Evolutionary conservation across 2,329 filamentous ascomycete genomes (phyloP).

Genomic region (Colletotrichum brevisporum): DNA sequence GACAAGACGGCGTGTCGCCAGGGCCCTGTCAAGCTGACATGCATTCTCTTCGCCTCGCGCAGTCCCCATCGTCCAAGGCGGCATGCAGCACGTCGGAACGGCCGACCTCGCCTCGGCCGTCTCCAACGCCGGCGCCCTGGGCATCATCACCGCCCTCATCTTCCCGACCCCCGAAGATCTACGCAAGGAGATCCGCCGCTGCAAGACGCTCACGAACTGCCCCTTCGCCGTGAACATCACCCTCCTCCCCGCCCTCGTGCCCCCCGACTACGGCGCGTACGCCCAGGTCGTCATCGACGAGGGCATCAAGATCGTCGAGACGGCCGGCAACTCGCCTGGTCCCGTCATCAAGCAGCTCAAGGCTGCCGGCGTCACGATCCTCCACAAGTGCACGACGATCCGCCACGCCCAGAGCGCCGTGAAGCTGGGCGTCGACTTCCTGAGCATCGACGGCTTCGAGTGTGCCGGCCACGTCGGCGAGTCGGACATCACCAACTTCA

Average conservation of each 20-base stretch:
- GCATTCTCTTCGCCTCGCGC: conserved; percentile 17
- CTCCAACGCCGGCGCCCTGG: conserved; percentile 85
- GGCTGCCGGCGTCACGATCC: conserved; percentile 79
- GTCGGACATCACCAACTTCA: conserved; percentile 90
- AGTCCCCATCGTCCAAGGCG: conserved; percentile 88
- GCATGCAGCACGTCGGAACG: conserved; percentile 90
- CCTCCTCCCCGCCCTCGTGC: conserved; percentile 88
- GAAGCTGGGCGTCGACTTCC: conserved; percentile 95
- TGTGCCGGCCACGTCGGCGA: conserved; percentile 93
- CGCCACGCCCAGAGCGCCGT: conserved; percentile 91
- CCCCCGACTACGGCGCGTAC: conserved; percentile 93
- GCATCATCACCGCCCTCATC: conserved; percentile 89
- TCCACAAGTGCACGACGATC: conserved; percentile 99
- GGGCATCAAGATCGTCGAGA: conserved; percentile 92
- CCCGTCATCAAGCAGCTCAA: conserved; percentile 93
- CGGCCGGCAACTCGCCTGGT: conserved; percentile 88
- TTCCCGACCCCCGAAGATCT: conserved; percentile 93
- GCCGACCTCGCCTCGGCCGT: conserved; percentile 84
- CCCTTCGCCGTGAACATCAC: conserved; percentile 97
- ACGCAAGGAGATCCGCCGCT: conserved; percentile 91
- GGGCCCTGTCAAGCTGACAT: conserved; percentile 27
- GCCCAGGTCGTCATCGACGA: conserved; percentile 94
- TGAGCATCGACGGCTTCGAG: conserved; percentile 98
- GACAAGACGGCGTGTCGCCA: background rate
- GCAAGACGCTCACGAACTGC: conserved; percentile 81